Evolutionary conservation across 2,329 filamentous ascomycete genomes (phyloP).

Genomic region (Keithomyces neogunnii): DNA sequence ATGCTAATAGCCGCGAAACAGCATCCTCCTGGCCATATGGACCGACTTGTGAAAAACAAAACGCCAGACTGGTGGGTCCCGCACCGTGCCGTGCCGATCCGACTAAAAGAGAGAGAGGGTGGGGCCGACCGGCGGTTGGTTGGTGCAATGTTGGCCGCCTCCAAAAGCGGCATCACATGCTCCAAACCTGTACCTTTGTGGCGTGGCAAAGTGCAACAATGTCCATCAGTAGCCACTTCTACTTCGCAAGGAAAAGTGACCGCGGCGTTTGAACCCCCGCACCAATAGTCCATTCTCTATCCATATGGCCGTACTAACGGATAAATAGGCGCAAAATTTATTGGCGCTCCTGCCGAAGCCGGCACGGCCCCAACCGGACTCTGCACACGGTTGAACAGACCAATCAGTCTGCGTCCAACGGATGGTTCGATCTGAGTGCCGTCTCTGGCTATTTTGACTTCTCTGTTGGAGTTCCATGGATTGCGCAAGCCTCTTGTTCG

Average conservation of each 20-base stretch:
- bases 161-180: no score
- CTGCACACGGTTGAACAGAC: conserved; percentile 61
- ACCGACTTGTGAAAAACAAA: no score
- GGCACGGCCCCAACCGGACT: conserved; percentile 24
- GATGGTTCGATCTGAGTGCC: conserved; percentile 86
- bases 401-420: conserved; percentile 67
- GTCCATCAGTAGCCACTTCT: neutral
- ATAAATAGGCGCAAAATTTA: conserved; percentile 29
- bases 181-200: no score
- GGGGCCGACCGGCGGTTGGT: no score
- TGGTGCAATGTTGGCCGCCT: no score
- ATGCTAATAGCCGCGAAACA: no score
- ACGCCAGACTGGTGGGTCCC: no score
- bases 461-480: conserved; percentile 89
- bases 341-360: conserved; percentile 21
- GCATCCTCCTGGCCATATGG: no score
- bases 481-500: conserved; percentile 80
- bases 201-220: no score
- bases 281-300: conserved; percentile 9
- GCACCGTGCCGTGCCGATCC: no score
- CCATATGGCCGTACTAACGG: conserved; percentile 28
- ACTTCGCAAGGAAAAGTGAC: neutral
- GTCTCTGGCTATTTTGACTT: conserved; percentile 92
- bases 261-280: neutral
- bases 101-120: no score